Percentiles rank a stretch among this genome's conserved stretches.
Conservation (phyloP, 495 filamentous ascomycete species). For the Xylona heveae region DNA sequence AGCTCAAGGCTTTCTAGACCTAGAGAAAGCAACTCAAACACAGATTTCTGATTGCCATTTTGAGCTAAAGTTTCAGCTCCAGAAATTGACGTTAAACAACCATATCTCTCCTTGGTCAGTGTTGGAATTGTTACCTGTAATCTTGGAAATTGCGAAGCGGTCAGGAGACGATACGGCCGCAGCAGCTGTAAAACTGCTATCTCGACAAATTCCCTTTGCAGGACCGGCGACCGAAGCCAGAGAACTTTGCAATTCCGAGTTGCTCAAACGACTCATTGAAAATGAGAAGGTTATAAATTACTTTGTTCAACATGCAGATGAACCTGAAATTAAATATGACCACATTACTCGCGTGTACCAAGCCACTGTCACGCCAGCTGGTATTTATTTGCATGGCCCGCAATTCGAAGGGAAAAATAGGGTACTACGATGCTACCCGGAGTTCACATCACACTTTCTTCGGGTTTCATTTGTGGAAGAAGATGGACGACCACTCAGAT, state of each 20-base stretch:
- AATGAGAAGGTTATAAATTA: conserved; percentile 17
- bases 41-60: conserved; percentile 14
- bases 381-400: conserved; percentile 46
- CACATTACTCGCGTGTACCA: conserved; percentile 30
- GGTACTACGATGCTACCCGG: conserved; percentile 45
- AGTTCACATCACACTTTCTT: conserved; percentile 42
- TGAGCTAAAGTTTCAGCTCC: conserved; percentile 18
- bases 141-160: conserved; percentile 7
- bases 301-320: conserved; percentile 10
- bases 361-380: conserved; percentile 44
- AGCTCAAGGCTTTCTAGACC: conserved; percentile 4
- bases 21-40: conserved; percentile 9
- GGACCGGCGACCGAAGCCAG: conserved; percentile 23
- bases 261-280: conserved; percentile 21
- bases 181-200: conserved; percentile 25
- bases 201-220: conserved; percentile 24
- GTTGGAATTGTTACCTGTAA: conserved; percentile 15
- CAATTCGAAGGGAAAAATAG: conserved; percentile 50
- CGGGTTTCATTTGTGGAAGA: conserved; percentile 56
- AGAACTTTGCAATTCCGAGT: conserved; percentile 18
- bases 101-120: conserved; percentile 18
- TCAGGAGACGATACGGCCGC: conserved; percentile 15
- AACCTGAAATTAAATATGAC: conserved; percentile 8
- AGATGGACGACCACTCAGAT: conserved; percentile 38
- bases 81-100: conserved; percentile 17